Evolutionary conservation across 192 early-diverging fungal species (phyloP).

Genomic region (Cladochytrium replicatum): DNA sequence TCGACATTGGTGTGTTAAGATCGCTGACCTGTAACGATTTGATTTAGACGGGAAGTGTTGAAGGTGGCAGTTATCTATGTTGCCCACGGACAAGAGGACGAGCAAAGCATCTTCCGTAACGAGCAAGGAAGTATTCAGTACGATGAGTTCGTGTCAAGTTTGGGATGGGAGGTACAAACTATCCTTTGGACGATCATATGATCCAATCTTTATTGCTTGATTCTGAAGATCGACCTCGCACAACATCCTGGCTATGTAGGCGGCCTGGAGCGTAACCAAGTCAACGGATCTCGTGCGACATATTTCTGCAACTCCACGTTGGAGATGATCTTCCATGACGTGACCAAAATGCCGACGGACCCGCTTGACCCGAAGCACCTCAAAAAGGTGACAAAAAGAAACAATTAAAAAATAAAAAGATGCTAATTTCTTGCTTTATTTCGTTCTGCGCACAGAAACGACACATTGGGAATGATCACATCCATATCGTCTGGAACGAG

Average conservation of each 20-base stretch:
- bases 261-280: constrained; percentile 68
- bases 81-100: constrained; percentile 81
- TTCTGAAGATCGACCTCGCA: constrained; percentile 54
- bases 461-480: constrained; percentile 97
- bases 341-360: constrained; percentile 77
- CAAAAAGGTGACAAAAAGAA: constrained; percentile 62
- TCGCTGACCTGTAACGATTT: not conserved
- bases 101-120: constrained; percentile 76
- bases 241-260: constrained; percentile 80
- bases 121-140: constrained; percentile 60
- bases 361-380: constrained; percentile 70
- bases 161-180: constrained; percentile 75
- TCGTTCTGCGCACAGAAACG: constrained; percentile 60
- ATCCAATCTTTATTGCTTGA: not conserved
- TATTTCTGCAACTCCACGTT: constrained; percentile 79
- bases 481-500: constrained; percentile 98
- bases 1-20: constrained; percentile 1
- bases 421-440: not conserved
- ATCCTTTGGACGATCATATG: not conserved
- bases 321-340: constrained; percentile 91
- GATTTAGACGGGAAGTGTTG: constrained; percentile 64
- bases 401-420: not conserved
- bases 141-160: constrained; percentile 70
- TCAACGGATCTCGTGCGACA: constrained; percentile 62
- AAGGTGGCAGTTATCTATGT: constrained; percentile 92